A percentile compares a stretch with the other conserved stretches of the same genome.
phyloP scores from a whole-genome alignment of 176 grass and related monocot genomes.

The Echinochloa phyllopogon region DNA sequence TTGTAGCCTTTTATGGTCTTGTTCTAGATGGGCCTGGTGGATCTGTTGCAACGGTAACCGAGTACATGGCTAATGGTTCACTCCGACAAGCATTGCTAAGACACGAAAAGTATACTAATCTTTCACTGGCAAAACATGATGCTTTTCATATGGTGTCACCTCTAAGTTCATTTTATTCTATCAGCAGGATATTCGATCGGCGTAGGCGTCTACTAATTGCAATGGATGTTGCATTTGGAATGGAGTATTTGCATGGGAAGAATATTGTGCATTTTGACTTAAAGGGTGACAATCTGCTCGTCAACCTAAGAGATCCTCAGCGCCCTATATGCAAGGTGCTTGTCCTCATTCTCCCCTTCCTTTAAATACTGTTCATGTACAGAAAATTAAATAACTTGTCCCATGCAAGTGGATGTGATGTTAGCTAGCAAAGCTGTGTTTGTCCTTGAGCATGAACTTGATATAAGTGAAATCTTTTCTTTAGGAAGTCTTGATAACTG shows the following conservation, averaged over 20 bases:
- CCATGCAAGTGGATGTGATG: neutral
- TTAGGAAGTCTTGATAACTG: neutral
- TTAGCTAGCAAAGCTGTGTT: neutral
- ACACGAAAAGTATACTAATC: slow-evolving; percentile 80
- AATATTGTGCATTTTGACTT: slow-evolving; percentile 98
- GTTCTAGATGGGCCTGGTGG: slow-evolving; percentile 85
- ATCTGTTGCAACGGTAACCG: slow-evolving; percentile 94
- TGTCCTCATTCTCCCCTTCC: neutral
- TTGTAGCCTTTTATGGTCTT: slow-evolving; percentile 97
- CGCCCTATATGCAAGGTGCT: slow-evolving; percentile 98
- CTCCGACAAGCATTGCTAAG: slow-evolving; percentile 91
- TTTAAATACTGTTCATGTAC: slow-evolving; percentile 9
- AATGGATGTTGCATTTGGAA: slow-evolving; percentile 99
- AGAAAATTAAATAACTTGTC: neutral
- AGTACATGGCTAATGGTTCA: slow-evolving; percentile 99
- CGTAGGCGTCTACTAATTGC: slow-evolving; percentile 79
- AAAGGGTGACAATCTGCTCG: slow-evolving; percentile 98
- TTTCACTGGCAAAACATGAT: slow-evolving; percentile 30
- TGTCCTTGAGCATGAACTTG: neutral
- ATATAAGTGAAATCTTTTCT: neutral
- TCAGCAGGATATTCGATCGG: slow-evolving; percentile 75
- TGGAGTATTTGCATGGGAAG: slow-evolving; percentile 99
- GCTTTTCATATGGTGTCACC: slow-evolving; percentile 17
- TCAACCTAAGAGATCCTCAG: slow-evolving; percentile 92
- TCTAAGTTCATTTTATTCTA: slow-evolving; percentile 53